Conservation (phyloP, 2,329 filamentous ascomycete genomes). For the Cryphonectria japonica region DNA sequence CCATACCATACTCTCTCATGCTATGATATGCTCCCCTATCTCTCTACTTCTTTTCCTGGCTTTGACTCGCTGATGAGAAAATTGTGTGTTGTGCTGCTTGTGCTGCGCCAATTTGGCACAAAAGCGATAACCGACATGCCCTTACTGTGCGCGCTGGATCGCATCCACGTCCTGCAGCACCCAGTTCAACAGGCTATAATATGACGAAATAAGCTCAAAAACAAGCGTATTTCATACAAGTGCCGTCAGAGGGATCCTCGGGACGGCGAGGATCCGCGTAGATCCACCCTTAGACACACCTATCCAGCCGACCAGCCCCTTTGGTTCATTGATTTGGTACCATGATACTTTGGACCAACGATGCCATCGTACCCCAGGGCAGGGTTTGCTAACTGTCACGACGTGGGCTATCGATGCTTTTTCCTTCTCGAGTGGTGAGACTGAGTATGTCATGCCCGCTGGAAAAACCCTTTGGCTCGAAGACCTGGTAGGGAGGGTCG, state of each 20-base stretch:
- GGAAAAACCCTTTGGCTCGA: neutral
- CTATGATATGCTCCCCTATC: neutral
- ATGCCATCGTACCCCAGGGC: no score
- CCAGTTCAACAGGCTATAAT: neutral
- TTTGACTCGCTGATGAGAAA: neutral
- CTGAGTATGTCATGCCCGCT: neutral
- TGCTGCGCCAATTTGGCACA: neutral
- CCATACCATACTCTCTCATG: neutral
- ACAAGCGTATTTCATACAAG: neutral
- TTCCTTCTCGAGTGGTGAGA: neutral
- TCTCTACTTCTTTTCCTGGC: no score
- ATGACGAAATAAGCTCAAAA: neutral
- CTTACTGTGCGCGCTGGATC: neutral
- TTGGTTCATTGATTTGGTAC: neutral
- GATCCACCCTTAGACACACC: neutral
- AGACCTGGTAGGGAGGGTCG: neutral
- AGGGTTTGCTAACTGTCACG: no score
- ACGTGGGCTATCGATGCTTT: neutral
- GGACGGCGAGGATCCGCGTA: constrained; percentile 1
- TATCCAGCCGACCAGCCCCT: neutral
- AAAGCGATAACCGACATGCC: neutral
- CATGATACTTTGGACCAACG: neutral
- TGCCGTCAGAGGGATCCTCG: neutral
- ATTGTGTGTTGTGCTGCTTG: neutral
- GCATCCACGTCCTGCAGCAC: neutral